phyloP scores from a whole-genome alignment of 106 monocot species.

The Narthecium ossifragum region DNA sequence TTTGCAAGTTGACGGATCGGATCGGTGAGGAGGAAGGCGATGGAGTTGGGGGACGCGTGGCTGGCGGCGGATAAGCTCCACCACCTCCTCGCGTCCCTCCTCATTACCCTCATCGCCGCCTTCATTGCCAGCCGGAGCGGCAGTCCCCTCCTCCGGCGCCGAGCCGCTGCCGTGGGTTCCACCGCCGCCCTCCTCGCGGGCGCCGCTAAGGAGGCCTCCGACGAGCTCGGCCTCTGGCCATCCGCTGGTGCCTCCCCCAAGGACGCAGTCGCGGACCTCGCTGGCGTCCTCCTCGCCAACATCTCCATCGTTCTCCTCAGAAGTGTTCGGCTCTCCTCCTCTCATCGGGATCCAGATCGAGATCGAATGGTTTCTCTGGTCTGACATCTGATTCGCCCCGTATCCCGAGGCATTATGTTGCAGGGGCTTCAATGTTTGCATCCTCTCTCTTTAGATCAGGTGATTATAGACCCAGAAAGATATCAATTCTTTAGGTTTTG shows the following conservation, averaged over 20 bases:
- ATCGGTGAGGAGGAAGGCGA: background rate
- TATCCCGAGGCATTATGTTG: too few relatives aligned
- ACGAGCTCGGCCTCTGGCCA: slow-evolving; percentile 52
- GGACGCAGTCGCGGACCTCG: slow-evolving; percentile 51
- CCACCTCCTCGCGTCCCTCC: slow-evolving; percentile 44
- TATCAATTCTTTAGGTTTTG: too few relatives aligned
- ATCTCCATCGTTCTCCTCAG: slow-evolving; percentile 4
- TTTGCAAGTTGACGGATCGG: too few relatives aligned
- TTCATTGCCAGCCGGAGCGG: slow-evolving; percentile 16
- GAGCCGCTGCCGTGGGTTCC: slow-evolving; percentile 33
- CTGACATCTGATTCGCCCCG: too few relatives aligned
- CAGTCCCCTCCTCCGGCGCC: slow-evolving; percentile 27
- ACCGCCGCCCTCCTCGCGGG: slow-evolving; percentile 30
- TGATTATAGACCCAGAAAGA: too few relatives aligned
- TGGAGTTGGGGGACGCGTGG: slow-evolving; percentile 47
- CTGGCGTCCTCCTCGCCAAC: slow-evolving; percentile 39
- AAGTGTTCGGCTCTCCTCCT: background rate
- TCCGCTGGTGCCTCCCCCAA: slow-evolving; percentile 55
- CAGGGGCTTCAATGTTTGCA: too few relatives aligned
- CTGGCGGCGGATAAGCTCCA: slow-evolving; percentile 44
- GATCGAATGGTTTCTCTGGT: too few relatives aligned
- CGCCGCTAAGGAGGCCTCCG: slow-evolving; percentile 57
- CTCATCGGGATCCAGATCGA: background rate
- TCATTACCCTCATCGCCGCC: slow-evolving; percentile 39
- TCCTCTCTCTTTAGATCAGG: too few relatives aligned